These are phyloP conservation scores for Malassezia obtusa DNA, from an alignment of 1,284 basidiomycete species.

Conservation along the genomic window DNA sequence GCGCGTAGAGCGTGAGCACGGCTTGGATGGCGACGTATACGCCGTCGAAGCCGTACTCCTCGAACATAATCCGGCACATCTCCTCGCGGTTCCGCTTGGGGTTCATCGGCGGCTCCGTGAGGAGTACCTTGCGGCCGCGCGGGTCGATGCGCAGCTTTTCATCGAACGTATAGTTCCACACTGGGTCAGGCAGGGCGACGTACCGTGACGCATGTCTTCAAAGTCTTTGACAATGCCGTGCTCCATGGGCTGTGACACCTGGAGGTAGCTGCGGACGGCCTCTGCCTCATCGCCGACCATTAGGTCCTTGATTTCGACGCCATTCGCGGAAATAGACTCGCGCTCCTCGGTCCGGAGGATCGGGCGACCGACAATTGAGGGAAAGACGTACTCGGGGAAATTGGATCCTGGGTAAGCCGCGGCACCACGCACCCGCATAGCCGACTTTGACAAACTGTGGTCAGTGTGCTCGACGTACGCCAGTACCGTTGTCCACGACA, in stretches of 20 bases:
- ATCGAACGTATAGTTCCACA: conserved; percentile 98
- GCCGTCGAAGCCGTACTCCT: conserved; percentile 90
- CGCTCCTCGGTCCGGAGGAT: conserved; percentile 96
- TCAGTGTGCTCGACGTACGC: conserved; percentile 53
- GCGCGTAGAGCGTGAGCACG: conserved; percentile 91
- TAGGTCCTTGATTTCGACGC: conserved; percentile 63
- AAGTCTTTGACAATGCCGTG: conserved; percentile 98
- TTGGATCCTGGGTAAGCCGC: conserved; percentile 48
- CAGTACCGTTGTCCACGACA: conserved; percentile 95
- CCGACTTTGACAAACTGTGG: conserved; percentile 72
- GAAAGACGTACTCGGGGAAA: conserved; percentile 97
- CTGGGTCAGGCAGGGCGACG: conserved; percentile 3
- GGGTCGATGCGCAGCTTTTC: conserved; percentile 88
- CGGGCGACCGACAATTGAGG: conserved; percentile 88
- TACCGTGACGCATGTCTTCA: conserved; percentile 84
- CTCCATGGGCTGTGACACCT: conserved; percentile 96
- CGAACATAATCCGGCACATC: conserved; percentile 99
- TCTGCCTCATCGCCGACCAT: conserved; percentile 96
- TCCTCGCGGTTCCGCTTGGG: conserved; percentile 81
- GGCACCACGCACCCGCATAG: conserved; percentile 61
- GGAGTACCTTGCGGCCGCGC: conserved; percentile 73
- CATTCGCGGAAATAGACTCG: conserved; percentile 54
- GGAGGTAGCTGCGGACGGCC: conserved; percentile 83
- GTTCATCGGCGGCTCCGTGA: conserved; percentile 99
- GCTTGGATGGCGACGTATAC: conserved; percentile 98